Evolutionary conservation across 768 basidiomycete species (phyloP).

Genomic region (Cystobasidium tubakii): DNA sequence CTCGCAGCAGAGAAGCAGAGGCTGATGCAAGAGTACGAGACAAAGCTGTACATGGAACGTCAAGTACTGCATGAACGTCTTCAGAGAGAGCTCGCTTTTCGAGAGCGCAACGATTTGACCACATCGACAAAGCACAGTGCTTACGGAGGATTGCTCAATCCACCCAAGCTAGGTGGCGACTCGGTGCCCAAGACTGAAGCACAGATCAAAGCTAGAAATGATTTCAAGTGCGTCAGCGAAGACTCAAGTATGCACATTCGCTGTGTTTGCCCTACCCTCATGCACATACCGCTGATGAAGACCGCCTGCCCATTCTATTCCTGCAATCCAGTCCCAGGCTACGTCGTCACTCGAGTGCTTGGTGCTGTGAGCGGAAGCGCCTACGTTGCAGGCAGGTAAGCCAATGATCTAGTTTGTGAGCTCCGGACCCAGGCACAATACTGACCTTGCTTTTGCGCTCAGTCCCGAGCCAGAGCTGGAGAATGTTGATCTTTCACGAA

Average conservation of each 20-base stretch:
- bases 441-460: not conserved
- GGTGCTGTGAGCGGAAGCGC: conserved; percentile 24
- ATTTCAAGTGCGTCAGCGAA: conserved; percentile 16
- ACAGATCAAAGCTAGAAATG: not conserved
- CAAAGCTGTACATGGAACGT: not conserved
- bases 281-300: not conserved
- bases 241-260: conserved; percentile 11
- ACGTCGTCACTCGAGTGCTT: not conserved
- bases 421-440: not conserved
- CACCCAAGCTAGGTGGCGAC: not conserved
- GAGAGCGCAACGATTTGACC: conserved; percentile 18
- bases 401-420: not conserved
- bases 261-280: too few species aligned
- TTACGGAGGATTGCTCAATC: conserved; percentile 1
- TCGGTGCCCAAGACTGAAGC: not conserved
- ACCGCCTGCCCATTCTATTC: not conserved
- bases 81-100: conserved; percentile 4
- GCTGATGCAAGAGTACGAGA: conserved; percentile 16
- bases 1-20: not conserved
- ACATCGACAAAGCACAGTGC: not conserved
- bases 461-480: not conserved
- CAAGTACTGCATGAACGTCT: conserved; percentile 9
- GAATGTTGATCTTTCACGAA: not conserved
- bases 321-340: not conserved
- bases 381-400: not conserved